Conservation (phyloP, 768 basidiomycete species). For the Tephrocybe sp. region DNA sequence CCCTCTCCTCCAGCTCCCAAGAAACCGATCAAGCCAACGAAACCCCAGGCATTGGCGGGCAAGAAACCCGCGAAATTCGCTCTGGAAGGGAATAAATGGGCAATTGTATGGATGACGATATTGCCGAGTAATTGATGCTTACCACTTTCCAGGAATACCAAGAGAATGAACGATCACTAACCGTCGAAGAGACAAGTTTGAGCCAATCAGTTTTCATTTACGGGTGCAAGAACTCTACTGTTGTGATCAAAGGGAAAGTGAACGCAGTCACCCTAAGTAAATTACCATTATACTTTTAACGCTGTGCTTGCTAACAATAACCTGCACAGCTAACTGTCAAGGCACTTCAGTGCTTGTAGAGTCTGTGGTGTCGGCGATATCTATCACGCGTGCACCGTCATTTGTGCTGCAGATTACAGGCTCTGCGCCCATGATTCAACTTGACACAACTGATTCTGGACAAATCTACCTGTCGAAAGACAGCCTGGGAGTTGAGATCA, state of each 20-base stretch:
- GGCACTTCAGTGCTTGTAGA: slow-evolving; percentile 89
- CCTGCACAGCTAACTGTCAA: slow-evolving; percentile 72
- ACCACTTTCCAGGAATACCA: slow-evolving; percentile 73
- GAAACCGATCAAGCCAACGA: slow-evolving; percentile 78
- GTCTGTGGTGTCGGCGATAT: slow-evolving; percentile 89
- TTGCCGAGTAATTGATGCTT: neutral
- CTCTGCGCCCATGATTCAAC: slow-evolving; percentile 84
- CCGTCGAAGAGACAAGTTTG: slow-evolving; percentile 74
- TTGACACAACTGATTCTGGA: slow-evolving; percentile 95
- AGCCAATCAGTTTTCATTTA: slow-evolving; percentile 88
- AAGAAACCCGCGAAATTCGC: slow-evolving; percentile 93
- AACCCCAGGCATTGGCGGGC: slow-evolving; percentile 78
- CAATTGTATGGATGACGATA: slow-evolving; percentile 58
- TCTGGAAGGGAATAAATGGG: slow-evolving; percentile 93
- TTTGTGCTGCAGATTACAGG: slow-evolving; percentile 94
- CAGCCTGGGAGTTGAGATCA: slow-evolving; percentile 78
- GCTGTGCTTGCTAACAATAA: slow-evolving; percentile 14
- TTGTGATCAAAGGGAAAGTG: slow-evolving; percentile 89
- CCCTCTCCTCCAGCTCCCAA: slow-evolving; percentile 37
- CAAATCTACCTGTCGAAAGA: slow-evolving; percentile 90
- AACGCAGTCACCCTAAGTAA: slow-evolving; percentile 90
- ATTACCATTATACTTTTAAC: slow-evolving; percentile 20
- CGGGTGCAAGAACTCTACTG: slow-evolving; percentile 82
- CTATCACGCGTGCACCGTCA: slow-evolving; percentile 88
- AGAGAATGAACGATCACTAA: slow-evolving; percentile 74